Evolutionary conservation across 139 green algal genomes (phyloP).

Genomic region (Haematococcus sp.): DNA sequence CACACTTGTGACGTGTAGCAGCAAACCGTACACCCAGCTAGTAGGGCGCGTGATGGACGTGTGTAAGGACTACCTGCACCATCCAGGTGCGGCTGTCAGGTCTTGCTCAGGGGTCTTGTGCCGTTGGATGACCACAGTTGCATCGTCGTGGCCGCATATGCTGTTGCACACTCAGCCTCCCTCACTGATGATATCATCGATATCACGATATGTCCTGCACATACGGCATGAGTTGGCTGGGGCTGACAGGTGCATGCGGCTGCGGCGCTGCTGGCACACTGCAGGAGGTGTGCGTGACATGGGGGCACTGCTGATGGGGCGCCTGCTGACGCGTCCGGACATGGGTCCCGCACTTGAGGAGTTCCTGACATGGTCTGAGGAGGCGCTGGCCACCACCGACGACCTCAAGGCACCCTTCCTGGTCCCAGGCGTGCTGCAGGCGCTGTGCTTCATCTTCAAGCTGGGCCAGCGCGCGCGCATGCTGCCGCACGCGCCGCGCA

Average conservation of each 20-base stretch:
- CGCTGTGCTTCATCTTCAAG: conserved; percentile 68
- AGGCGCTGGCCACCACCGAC: conserved; percentile 29
- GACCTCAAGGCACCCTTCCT: conserved; percentile 53
- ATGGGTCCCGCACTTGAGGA: conserved; percentile 60
- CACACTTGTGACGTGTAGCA: not conserved
- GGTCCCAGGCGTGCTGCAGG: conserved; percentile 52
- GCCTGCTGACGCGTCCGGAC: conserved; percentile 88
- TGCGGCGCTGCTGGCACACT: too few relatives aligned
- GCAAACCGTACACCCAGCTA: conserved; percentile 43
- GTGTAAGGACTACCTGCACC: conserved; percentile 64
- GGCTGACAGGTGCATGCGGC: too few relatives aligned
- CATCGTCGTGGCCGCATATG: too few relatives aligned
- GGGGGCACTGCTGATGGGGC: conserved; percentile 78
- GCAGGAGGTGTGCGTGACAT: conserved; percentile 76
- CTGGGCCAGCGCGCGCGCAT: conserved; percentile 47
- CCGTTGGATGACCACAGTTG: too few relatives aligned
- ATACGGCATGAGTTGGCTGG: too few relatives aligned
- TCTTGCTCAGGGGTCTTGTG: too few relatives aligned
- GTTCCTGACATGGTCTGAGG: conserved; percentile 70
- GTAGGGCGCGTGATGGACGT: conserved; percentile 63
- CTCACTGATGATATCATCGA: too few relatives aligned
- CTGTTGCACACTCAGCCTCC: too few relatives aligned
- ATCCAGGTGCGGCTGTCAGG: conserved; percentile 33
- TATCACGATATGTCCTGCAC: too few relatives aligned
- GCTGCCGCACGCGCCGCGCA: conserved; percentile 37